Percentiles rank a stretch among this genome's conserved stretches.
Evolutionary conservation across 495 filamentous ascomycete species (phyloP).

Genomic region (Penicillium egyptiacum): DNA sequence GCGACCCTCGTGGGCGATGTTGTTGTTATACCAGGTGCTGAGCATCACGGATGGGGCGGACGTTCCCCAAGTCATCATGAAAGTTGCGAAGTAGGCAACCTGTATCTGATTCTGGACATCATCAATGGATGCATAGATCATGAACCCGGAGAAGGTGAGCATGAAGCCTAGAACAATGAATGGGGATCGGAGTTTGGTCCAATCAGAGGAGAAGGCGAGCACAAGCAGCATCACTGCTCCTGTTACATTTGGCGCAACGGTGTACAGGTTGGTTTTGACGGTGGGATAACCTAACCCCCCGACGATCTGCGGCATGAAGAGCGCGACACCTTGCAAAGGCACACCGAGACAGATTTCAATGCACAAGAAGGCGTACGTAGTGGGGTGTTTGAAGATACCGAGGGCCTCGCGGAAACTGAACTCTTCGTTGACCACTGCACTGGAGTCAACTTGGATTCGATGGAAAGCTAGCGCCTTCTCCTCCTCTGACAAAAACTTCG

Average conservation of each 20-base stretch:
- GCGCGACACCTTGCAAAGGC: slow-evolving; percentile 65
- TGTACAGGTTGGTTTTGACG: slow-evolving; percentile 75
- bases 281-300: slow-evolving; percentile 58
- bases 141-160: slow-evolving; percentile 72
- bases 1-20: slow-evolving; percentile 71
- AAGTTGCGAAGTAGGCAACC: slow-evolving; percentile 73
- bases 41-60: slow-evolving; percentile 54
- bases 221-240: slow-evolving; percentile 70
- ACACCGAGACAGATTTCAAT: slow-evolving; percentile 78
- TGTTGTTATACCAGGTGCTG: slow-evolving; percentile 74
- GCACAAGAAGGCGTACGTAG: slow-evolving; percentile 60
- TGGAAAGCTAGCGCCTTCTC: slow-evolving; percentile 71
- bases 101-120: slow-evolving; percentile 58
- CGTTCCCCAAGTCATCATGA: slow-evolving; percentile 80
- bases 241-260: slow-evolving; percentile 68
- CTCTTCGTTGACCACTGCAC: slow-evolving; percentile 67
- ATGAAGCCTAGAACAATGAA: slow-evolving; percentile 73
- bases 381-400: slow-evolving; percentile 61
- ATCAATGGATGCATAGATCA: slow-evolving; percentile 67
- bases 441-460: slow-evolving; percentile 73
- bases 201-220: slow-evolving; percentile 67
- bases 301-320: slow-evolving; percentile 77
- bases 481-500: slow-evolving; percentile 60
- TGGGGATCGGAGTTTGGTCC: slow-evolving; percentile 63
- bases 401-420: slow-evolving; percentile 66